Base-by-base conservation (phyloP, 371 early-diverging fungal genomes). In the Mortierella sp. region DNA sequence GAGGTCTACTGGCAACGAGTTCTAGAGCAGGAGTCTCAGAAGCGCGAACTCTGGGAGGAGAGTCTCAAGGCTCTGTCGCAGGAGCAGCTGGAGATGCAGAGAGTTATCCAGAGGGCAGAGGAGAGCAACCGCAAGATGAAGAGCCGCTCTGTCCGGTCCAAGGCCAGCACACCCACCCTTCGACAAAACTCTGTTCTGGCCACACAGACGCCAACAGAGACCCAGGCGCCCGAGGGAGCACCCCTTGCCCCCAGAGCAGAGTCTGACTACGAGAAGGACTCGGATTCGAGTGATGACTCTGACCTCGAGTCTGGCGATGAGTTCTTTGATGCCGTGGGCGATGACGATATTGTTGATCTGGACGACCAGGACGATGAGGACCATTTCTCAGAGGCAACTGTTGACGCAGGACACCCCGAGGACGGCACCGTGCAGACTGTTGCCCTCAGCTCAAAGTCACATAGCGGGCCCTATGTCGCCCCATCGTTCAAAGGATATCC, bases 291-390 rank as follows among this genome's bases (percentile, higher is more conserved):
- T 6, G 84, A 81, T 1, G 91, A 89, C 19, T 91, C 90, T 8
- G 91, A 91, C 11, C 91, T 91, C 51, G 93, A 93, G 69, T 95
- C 95, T 84, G 93, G 90, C 16, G 95, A 95, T 81, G 88, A 89
- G 71, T 89, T 89, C 74, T 89, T 86, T 46, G 90, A 90, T 69
- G 89, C 88, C 24, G 78, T 79, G 28, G 78, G 50, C 44, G 88
- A 88, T 24, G 87, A 82, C 24, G 88, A 88, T 40, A 74, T 81
- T 71, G 87, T 81, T 55, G 86, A 83, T 37, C 73, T 87, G 57
- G 78, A 75, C 16, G 46, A 67, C 37, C 80, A 81, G 21, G 80
- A 72, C 10, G 48, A 69, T 57, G 64, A 46, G 11, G 50, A 76
- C 6, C 69, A 72, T 5, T 61, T 34, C 9, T 16, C 28, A 54